phyloP scores from a whole-genome alignment of 176 grass and related monocot species.

The Oryza rufipogon region DNA sequence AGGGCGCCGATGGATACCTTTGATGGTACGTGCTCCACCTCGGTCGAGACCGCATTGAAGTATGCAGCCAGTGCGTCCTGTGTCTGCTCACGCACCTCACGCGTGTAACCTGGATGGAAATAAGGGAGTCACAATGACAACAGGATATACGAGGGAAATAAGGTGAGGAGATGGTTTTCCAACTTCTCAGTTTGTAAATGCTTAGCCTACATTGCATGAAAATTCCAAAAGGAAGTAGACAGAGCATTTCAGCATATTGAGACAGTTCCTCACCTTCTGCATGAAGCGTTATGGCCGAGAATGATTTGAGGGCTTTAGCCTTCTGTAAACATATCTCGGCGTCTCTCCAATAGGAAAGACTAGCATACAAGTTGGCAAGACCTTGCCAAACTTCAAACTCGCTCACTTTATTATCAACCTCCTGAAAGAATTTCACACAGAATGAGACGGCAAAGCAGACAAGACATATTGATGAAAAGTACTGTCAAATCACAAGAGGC shows the following conservation, averaged over 20 bases:
- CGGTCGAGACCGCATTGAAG: constrained; percentile 65
- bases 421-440: constrained; percentile 49
- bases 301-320: constrained; percentile 72
- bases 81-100: constrained; percentile 53
- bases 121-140: neutral
- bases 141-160: neutral
- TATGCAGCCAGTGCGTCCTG: constrained; percentile 63
- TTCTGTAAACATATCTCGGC: constrained; percentile 97
- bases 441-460: constrained; percentile 27
- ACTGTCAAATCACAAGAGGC: neutral
- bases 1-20: constrained; percentile 81
- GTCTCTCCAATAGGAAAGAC: constrained; percentile 90
- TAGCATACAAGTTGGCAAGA: constrained; percentile 89
- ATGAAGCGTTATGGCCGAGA: constrained; percentile 72
- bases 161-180: too few species aligned
- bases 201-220: neutral
- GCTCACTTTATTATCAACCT: constrained; percentile 62
- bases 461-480: neutral
- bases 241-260: neutral
- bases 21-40: constrained; percentile 74
- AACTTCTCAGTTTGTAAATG: neutral
- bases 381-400: constrained; percentile 99
- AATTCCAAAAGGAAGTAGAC: constrained; percentile 13
- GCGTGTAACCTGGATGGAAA: constrained; percentile 58
- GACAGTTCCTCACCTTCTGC: constrained; percentile 64